Base-by-base conservation (phyloP, 169 alveolate genomes). In the Eimeria acervulina region DNA sequence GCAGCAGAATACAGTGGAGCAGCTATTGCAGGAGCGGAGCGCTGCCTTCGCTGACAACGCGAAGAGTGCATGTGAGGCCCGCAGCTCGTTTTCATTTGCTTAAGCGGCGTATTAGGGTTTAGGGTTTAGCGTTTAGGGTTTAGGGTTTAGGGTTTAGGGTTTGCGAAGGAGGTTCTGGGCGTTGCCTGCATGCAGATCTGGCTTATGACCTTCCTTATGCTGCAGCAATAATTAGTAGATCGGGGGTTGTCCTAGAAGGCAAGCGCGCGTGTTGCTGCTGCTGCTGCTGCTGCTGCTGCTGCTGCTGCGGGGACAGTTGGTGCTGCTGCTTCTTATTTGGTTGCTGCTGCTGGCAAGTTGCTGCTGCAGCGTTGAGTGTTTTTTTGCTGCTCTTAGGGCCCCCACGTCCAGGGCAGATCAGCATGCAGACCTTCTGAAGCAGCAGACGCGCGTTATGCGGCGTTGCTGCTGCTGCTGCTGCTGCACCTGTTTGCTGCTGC, bases 61-160 rank as follows among this genome's bases (percentile, higher is more conserved):
- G 5, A 66, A 66, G 36, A 66, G 76, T 66, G 76, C 76, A 21
- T 66, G 76, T 66, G 76, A 66, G 76, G 76, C 76, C 40, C 19
- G 76, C 55, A 47, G 55, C 55, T n/a, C n/a, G n/a, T n/a, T n/a
- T n/a, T n/a, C n/a, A n/a, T n/a, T n/a, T n/a, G n/a, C n/a, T n/a
- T n/a, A n/a, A n/a, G n/a, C n/a, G n/a, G n/a, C n/a, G 55, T 5
- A 7, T 47, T 47, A 47, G 55, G 55, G 55, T 47, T 13, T 40
- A 70, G 83, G 83, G 83, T 31, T 70, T 70, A 70, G 83, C 33
- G 83, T 70, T 70, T 70, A 70, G 83, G 83, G 83, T 70, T 42
- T 78, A 55, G 66, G n/a, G 66, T 55, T 55, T 55, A 70, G 38
- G 81, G 81, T 70, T 31, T 28, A 70, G 66, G 66, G 26, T 55